These are phyloP conservation scores for Xerocomus brunneocitrinus DNA, from an alignment of 768 basidiomycete species.

Conservation along the genomic window DNA sequence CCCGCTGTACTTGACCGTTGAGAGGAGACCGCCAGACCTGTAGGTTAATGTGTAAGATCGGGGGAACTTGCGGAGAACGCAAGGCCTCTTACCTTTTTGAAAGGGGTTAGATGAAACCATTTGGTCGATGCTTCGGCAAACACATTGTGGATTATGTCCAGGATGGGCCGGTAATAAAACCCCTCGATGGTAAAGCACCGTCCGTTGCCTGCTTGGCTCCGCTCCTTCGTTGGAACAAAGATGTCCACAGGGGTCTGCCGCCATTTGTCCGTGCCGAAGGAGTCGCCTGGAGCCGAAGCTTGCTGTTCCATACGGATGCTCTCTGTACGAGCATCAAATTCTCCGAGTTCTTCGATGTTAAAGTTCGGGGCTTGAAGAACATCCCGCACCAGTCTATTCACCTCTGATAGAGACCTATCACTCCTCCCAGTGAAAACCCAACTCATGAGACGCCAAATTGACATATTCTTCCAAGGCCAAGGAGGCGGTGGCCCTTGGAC, in stretches of 20 bases:
- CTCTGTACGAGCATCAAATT: neutral
- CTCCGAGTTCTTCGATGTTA: neutral
- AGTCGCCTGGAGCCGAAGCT: too few species aligned
- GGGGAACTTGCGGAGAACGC: slow-evolving; percentile 17
- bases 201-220: neutral
- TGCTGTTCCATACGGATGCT: neutral
- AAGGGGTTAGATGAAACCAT: neutral
- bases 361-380: slow-evolving; percentile 7
- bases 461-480: slow-evolving; percentile 16
- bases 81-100: slow-evolving; percentile 5
- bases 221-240: neutral
- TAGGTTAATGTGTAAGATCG: neutral
- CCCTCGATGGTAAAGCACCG: neutral
- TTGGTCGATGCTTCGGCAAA: neutral
- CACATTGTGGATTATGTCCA: neutral
- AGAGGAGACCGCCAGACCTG: neutral
- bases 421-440: slow-evolving; percentile 3
- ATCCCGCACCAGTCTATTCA: neutral
- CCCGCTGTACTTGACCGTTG: neutral
- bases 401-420: neutral
- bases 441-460: slow-evolving; percentile 3
- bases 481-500: neutral
- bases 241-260: neutral
- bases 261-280: neutral
- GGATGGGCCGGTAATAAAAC: neutral